Percentiles rank a stretch among this genome's conserved stretches.
phyloP scores from a whole-genome alignment of 768 basidiomycete species.

The Hortiboletus flavorubellus region DNA sequence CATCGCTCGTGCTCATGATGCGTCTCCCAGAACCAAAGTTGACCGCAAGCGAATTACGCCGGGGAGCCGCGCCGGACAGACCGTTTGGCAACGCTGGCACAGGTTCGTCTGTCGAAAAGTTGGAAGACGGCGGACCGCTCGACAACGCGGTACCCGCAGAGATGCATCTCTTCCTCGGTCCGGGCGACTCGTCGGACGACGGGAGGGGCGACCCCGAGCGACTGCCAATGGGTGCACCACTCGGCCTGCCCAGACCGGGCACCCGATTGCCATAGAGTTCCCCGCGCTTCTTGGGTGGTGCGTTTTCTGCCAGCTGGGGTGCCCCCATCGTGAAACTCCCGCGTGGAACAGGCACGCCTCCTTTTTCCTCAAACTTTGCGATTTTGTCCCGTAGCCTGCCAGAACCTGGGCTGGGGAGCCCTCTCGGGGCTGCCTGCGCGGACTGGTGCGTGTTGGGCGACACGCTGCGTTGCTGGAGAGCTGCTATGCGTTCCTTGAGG shows the following conservation, averaged over 20 bases:
- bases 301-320: constrained; percentile 49
- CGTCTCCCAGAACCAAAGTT: constrained; percentile 22
- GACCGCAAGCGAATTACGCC: constrained; percentile 32
- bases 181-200: constrained; percentile 13
- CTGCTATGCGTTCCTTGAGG: constrained; percentile 82
- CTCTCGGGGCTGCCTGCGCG: constrained; percentile 30
- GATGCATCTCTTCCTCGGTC: constrained; percentile 29
- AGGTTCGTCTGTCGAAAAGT: constrained; percentile 18
- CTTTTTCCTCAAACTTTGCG: constrained; percentile 76
- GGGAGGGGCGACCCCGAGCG: constrained; percentile 19
- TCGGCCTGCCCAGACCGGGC: constrained; percentile 30
- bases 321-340: constrained; percentile 70
- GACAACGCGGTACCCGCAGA: constrained; percentile 27
- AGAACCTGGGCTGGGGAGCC: constrained; percentile 24
- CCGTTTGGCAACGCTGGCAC: constrained; percentile 25
- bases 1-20: constrained; percentile 15
- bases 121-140: neutral
- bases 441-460: constrained; percentile 31
- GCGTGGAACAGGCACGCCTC: constrained; percentile 71
- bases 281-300: constrained; percentile 48
- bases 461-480: constrained; percentile 58
- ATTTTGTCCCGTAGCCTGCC: constrained; percentile 61
- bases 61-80: neutral
- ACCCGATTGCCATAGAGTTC: constrained; percentile 78
- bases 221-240: constrained; percentile 13